These are phyloP conservation scores for Arabidopsis suecica DNA, from an alignment of 345 rosid genomes.

Conservation along the genomic window DNA sequence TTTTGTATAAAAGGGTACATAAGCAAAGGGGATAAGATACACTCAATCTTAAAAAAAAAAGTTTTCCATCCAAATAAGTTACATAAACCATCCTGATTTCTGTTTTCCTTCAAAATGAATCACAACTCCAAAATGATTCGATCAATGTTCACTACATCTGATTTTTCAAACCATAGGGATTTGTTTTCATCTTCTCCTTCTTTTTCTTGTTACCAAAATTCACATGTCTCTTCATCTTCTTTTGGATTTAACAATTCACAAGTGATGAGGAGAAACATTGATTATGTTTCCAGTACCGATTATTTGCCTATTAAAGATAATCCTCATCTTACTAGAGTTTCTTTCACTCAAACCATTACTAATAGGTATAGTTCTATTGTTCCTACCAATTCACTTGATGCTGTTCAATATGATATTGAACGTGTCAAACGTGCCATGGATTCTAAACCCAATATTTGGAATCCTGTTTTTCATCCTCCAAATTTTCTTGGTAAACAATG, in stretches of 20 bases:
- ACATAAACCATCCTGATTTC: not conserved
- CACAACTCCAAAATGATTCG: conserved; percentile 9
- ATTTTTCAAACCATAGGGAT: conserved; percentile 5
- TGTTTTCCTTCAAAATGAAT: conserved; percentile 2
- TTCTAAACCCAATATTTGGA: not conserved
- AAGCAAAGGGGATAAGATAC: not conserved
- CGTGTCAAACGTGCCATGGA: not conserved
- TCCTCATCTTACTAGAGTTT: conserved; percentile 14
- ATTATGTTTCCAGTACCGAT: not conserved
- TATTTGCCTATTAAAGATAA: not conserved
- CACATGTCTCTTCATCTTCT: conserved; percentile 22
- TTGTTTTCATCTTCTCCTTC: conserved; percentile 12
- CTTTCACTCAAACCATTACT: conserved; percentile 32
- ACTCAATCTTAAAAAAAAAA: not conserved
- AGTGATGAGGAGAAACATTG: not conserved
- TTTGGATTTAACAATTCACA: conserved; percentile 8
- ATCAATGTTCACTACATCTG: not conserved
- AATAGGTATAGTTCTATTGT: not conserved
- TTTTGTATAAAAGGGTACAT: conserved; percentile 12
- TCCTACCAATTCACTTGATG: conserved; percentile 5
- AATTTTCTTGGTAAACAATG: not conserved
- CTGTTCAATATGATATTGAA: not conserved
- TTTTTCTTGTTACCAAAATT: not conserved
- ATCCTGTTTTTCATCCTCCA: not conserved
- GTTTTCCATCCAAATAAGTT: conserved; percentile 12